Percentiles rank a stretch among this genome's conserved stretches.
Evolutionary conservation across 768 basidiomycete genomes (phyloP).

Genomic region (Pisolithus tinctorius): DNA sequence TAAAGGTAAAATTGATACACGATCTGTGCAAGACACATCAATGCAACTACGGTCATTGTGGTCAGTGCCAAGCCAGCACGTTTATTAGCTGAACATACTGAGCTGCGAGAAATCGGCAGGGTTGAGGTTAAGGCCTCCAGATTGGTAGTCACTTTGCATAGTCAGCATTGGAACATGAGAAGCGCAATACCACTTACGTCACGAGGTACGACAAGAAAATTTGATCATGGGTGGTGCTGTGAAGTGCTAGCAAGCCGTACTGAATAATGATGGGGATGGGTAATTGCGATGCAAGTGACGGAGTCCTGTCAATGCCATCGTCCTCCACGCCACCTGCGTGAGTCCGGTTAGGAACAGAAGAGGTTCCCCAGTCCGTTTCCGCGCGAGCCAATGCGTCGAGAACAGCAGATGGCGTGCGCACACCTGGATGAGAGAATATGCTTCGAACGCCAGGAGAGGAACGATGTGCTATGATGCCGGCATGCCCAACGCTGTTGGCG

Average conservation of each 20-base stretch:
- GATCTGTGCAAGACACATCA: conserved; percentile 94
- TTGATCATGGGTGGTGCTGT: conserved; percentile 87
- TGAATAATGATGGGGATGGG: conserved; percentile 84
- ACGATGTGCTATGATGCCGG: conserved; percentile 38
- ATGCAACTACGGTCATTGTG: conserved; percentile 49
- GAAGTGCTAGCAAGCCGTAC: conserved; percentile 84
- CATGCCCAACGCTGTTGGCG: conserved; percentile 3
- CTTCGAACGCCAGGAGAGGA: conserved; percentile 55
- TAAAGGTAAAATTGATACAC: conserved; percentile 88
- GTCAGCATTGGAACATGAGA: not conserved
- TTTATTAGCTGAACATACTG: conserved; percentile 40
- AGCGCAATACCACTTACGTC: conserved; percentile 14
- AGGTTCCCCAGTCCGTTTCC: conserved; percentile 29
- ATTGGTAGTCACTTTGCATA: conserved; percentile 57
- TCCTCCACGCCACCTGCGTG: conserved; percentile 30
- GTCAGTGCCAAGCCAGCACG: conserved; percentile 2
- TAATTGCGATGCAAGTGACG: conserved; percentile 64
- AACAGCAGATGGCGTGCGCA: conserved; percentile 70
- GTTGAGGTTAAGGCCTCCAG: conserved; percentile 87
- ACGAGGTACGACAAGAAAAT: conserved; percentile 89
- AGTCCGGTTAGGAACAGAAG: conserved; percentile 46
- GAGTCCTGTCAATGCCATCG: conserved; percentile 45
- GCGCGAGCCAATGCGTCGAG: conserved; percentile 60
- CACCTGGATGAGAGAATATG: conserved; percentile 81
- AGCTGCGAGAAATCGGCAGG: conserved; percentile 91